Evolutionary conservation across 352 stramenopile species (phyloP), one percentile per base, ranked within the genome.

Genomic region (Aphanomyces astaci): DNA sequence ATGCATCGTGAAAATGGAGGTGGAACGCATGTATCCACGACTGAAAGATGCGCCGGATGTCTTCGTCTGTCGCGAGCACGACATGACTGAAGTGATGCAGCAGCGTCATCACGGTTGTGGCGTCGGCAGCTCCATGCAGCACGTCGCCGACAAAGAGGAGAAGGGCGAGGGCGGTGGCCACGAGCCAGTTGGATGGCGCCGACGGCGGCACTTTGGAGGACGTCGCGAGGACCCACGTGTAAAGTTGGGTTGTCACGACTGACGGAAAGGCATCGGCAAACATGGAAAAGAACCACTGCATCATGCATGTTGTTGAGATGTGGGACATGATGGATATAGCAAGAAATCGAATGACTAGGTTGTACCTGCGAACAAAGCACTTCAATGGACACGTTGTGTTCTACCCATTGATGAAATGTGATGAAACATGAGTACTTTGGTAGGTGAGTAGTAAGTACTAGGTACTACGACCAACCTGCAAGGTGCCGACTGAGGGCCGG

Each of bases 301-400:
- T n/a, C n/a, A n/a, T n/a, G n/a, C n/a, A n/a, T n/a, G n/a, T n/a
- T n/a, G n/a, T n/a, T n/a, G 7, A 57, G 4, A 19, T 27, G 25
- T 7, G 5, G 3, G 49, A 53, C 5, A 46, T 17, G 39, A 46
- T 17, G 9, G 9, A 46, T 46, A 46, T 17, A 46, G n/a, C n/a
- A n/a, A n/a, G n/a, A n/a, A n/a, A n/a, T n/a, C n/a, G n/a, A n/a
- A n/a, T n/a, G n/a, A n/a, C n/a, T n/a, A n/a, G n/a, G n/a, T n/a
- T n/a, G 9, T 46, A 46, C 39, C 39, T 46, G 45, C 11, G 51
- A 59, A n/a, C 51, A 59, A 10, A 59, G 51, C 19, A 59, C 30
- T 59, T 59, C 51, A 36, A 59, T 59, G 22, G 51, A 49, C 30
- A 64, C 36, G 40, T 64, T 43, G 56, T 39, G 51, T 7, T 59